Conservation (phyloP, 176 grass and related monocot species). For the Elymus sibiricus region DNA sequence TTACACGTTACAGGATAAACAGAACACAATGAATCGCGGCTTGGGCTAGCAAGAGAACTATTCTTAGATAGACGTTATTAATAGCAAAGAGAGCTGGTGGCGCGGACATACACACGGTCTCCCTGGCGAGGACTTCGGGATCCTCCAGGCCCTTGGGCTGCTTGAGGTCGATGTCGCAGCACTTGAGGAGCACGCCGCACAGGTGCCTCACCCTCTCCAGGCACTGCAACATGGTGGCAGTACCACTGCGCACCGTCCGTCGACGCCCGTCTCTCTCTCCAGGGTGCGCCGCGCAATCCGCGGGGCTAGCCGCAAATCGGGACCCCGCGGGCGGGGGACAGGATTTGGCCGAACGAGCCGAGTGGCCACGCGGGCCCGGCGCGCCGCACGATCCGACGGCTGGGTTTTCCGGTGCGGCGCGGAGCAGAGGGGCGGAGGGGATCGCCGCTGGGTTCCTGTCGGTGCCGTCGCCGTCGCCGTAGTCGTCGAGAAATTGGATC, state of each 20-base stretch:
- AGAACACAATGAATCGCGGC: neutral
- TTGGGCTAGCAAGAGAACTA: neutral
- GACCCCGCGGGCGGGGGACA: neutral
- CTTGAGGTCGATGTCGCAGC: conserved; percentile 67
- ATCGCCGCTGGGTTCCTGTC: neutral
- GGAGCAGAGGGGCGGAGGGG: neutral
- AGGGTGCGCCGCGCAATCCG: neutral
- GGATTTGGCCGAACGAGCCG: neutral
- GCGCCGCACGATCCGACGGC: neutral
- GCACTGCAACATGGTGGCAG: conserved; percentile 76
- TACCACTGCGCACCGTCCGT: neutral
- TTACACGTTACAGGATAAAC: neutral
- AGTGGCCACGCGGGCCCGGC: neutral
- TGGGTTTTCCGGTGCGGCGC: neutral
- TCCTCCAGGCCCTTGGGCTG: conserved; percentile 70
- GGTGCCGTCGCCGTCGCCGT: neutral
- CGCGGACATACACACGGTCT: conserved; percentile 74
- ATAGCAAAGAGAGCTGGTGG: neutral
- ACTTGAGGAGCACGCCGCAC: conserved; percentile 49
- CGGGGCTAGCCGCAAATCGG: neutral
- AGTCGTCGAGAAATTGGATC: too few species aligned
- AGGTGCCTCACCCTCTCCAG: conserved; percentile 71
- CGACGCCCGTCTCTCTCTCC: neutral
- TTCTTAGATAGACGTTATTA: neutral
- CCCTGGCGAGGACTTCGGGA: conserved; percentile 72